phyloP scores from a whole-genome alignment of 345 rosid genomes.

The Citropsis articulata region DNA sequence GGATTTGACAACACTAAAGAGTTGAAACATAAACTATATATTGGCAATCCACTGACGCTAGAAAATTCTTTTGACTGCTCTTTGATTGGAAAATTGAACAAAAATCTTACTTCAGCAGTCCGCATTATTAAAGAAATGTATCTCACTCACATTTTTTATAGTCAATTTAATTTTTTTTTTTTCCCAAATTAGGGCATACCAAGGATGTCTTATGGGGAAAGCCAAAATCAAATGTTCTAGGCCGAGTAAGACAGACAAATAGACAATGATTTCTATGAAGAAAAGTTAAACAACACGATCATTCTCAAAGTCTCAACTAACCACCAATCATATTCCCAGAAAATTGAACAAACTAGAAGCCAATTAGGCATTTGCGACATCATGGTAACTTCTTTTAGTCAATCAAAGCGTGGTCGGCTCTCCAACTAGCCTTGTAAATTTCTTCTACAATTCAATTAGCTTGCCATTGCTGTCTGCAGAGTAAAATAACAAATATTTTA shows the following conservation, averaged over 20 bases:
- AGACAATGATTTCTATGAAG: neutral
- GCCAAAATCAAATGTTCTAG: neutral
- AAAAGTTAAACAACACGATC: neutral
- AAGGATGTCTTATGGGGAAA: neutral
- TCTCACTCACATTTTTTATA: neutral
- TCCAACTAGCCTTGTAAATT: neutral
- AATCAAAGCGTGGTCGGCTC: conserved; percentile 21
- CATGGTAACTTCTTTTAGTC: conserved; percentile 2
- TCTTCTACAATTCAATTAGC: conserved; percentile 13
- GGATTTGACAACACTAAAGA: conserved; percentile 48
- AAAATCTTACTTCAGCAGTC: neutral
- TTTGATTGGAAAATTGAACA: conserved; percentile 17
- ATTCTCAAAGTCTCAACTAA: neutral
- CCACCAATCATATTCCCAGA: neutral
- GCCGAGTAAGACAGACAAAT: no score
- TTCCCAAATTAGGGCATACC: neutral
- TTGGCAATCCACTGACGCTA: conserved; percentile 18
- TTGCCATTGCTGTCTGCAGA: neutral
- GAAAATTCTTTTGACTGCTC: conserved; percentile 39
- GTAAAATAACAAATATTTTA: conserved; percentile 3
- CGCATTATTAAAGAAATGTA: neutral
- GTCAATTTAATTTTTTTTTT: neutral
- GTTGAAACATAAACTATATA: neutral
- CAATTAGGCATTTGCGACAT: conserved; percentile 14
- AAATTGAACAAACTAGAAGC: neutral